Conservation (phyloP, 768 basidiomycete species). For the Hebeloma cylindrosporum region DNA sequence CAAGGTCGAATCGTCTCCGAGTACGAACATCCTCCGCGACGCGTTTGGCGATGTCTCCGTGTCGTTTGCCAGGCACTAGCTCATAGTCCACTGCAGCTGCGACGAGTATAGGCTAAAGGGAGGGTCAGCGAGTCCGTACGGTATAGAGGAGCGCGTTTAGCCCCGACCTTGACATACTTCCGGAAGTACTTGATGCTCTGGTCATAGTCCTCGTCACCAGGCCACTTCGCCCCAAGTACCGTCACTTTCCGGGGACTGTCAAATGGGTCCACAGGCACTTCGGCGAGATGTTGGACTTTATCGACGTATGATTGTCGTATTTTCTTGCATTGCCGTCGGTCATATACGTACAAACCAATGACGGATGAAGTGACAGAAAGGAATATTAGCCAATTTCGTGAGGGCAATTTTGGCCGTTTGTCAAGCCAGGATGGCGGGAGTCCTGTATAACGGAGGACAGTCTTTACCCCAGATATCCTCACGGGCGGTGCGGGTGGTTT, state of each 20-base stretch:
- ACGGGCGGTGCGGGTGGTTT: slow-evolving; percentile 21
- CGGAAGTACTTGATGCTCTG: slow-evolving; percentile 86
- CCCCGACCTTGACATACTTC: slow-evolving; percentile 93
- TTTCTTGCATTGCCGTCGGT: slow-evolving; percentile 75
- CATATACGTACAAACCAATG: slow-evolving; percentile 78
- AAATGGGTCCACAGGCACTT: slow-evolving; percentile 60
- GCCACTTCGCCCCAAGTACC: slow-evolving; percentile 90
- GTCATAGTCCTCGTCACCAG: slow-evolving; percentile 91
- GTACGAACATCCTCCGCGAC: slow-evolving; percentile 72
- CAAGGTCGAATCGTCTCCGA: slow-evolving; percentile 65
- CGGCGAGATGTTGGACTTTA: slow-evolving; percentile 75
- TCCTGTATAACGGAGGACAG: slow-evolving; percentile 67
- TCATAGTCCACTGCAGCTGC: slow-evolving; percentile 95
- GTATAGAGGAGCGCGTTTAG: slow-evolving; percentile 16
- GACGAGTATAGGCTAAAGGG: slow-evolving; percentile 80
- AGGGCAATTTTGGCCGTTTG: slow-evolving; percentile 84
- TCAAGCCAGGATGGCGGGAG: slow-evolving; percentile 77
- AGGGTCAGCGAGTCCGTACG: slow-evolving; percentile 9
- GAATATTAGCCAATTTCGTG: slow-evolving; percentile 94
- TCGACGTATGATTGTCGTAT: slow-evolving; percentile 80
- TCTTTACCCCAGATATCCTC: slow-evolving; percentile 52
- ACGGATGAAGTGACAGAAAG: slow-evolving; percentile 71
- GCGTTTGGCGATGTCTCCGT: slow-evolving; percentile 81
- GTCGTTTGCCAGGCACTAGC: slow-evolving; percentile 73
- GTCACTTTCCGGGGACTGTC: slow-evolving; percentile 76